phyloP scores from a whole-genome alignment of 2,329 filamentous ascomycete genomes.

The Phaeosphaeria sp. region DNA sequence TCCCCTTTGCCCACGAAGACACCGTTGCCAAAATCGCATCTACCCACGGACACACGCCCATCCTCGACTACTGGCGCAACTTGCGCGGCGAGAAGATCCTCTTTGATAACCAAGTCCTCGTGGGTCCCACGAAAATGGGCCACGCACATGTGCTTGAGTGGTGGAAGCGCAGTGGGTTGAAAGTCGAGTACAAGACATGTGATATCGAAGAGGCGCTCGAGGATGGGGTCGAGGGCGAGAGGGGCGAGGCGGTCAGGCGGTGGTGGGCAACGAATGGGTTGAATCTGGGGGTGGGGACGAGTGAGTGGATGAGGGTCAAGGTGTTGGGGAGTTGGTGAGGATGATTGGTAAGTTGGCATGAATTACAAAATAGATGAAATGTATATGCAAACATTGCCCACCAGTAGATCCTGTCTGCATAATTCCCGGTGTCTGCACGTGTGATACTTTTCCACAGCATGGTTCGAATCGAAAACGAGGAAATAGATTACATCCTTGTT shows the following conservation, averaged over 20 bases:
- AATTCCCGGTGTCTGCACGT: no score
- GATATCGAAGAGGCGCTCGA: conserved; percentile 95
- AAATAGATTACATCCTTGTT: no score
- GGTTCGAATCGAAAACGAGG: no score
- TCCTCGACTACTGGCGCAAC: conserved; percentile 82
- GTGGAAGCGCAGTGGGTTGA: conserved; percentile 81
- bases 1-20: conserved; percentile 80
- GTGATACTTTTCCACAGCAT: no score
- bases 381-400: no score
- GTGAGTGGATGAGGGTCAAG: conserved; percentile 87
- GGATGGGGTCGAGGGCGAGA: conserved; percentile 73
- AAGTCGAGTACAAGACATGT: conserved; percentile 91
- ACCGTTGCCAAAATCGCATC: conserved; percentile 84
- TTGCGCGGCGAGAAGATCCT: conserved; percentile 78
- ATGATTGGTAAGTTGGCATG: not conserved
- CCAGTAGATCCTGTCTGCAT: no score
- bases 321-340: conserved; percentile 56
- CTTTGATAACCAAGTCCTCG: conserved; percentile 82
- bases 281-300: conserved; percentile 80
- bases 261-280: conserved; percentile 92
- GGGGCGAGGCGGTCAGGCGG: conserved; percentile 73
- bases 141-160: conserved; percentile 86
- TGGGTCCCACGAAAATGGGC: conserved; percentile 86
- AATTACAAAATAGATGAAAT: no score
- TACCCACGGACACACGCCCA: conserved; percentile 81